Percentiles rank a stretch among this genome's conserved stretches.
phyloP scores from a whole-genome alignment of 78 protist genomes.

The Tieghemostelium lacteum region DNA sequence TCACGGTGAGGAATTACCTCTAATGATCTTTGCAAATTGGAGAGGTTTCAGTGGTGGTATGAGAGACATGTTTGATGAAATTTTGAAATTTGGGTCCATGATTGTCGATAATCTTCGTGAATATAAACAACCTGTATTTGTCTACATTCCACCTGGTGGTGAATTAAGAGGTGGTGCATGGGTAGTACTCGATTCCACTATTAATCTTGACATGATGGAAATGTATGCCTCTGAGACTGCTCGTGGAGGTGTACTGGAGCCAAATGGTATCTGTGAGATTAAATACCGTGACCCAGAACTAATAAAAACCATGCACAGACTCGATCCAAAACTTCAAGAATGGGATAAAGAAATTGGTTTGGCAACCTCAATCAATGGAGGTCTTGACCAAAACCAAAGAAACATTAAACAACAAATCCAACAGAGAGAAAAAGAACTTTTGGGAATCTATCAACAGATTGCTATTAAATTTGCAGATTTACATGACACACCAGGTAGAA shows the following conservation, averaged over 20 bases:
- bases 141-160: slow-evolving; percentile 96
- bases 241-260: slow-evolving; percentile 97
- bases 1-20: slow-evolving; percentile 93
- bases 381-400: slow-evolving; percentile 7
- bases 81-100: slow-evolving; percentile 97
- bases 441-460: slow-evolving; percentile 90
- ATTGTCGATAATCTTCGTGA: slow-evolving; percentile 95
- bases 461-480: slow-evolving; percentile 96
- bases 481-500: slow-evolving; percentile 97
- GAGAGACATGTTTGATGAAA: slow-evolving; percentile 98
- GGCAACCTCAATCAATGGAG: neutral
- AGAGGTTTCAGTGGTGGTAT: slow-evolving; percentile 96
- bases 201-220: slow-evolving; percentile 94
- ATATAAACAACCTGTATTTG: slow-evolving; percentile 94
- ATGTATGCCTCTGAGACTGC: slow-evolving; percentile 93
- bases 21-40: slow-evolving; percentile 98
- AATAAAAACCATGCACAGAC: slow-evolving; percentile 86
- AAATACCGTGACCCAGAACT: slow-evolving; percentile 90
- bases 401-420: slow-evolving; percentile 6
- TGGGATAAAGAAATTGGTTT: slow-evolving; percentile 35
- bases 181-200: slow-evolving; percentile 97
- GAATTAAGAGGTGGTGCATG: slow-evolving; percentile 99
- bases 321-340: slow-evolving; percentile 67
- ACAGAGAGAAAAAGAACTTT: slow-evolving; percentile 81
- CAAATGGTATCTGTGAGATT: slow-evolving; percentile 93